Percentiles rank a stretch among this genome's conserved stretches.
phyloP scores from a whole-genome alignment of 139 green algal species.

The Astrephomene gubernaculifera region DNA sequence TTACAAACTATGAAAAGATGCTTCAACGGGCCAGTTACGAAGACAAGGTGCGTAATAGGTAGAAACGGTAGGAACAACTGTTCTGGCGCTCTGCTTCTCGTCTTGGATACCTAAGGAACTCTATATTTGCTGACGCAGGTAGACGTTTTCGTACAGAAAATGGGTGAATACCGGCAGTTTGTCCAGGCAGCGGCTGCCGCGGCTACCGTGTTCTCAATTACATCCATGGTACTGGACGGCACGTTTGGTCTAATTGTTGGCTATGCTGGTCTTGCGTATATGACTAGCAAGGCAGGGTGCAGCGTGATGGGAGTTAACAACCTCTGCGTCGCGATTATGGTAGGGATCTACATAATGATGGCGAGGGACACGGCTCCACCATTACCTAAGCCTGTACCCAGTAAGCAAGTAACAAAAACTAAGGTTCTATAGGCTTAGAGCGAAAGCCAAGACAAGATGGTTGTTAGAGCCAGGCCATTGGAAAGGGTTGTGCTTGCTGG shows the following conservation, averaged over 20 bases:
- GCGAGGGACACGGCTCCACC: no score
- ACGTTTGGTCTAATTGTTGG: not conserved
- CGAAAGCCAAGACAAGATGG: not conserved
- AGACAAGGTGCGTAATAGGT: constrained; percentile 8
- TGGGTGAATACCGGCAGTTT: constrained; percentile 2
- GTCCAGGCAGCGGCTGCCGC: not conserved
- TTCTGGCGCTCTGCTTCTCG: no score
- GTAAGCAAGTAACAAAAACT: not conserved
- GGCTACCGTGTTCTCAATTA: not conserved
- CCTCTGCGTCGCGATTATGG: constrained; percentile 9
- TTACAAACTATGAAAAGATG: not conserved
- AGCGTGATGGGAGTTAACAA: not conserved
- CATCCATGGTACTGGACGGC: not conserved
- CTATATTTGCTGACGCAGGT: not conserved
- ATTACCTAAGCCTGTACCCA: not conserved
- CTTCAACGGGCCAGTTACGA: not conserved
- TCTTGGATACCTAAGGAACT: no score
- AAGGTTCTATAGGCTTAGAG: no score
- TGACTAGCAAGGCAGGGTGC: not conserved
- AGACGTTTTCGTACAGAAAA: not conserved
- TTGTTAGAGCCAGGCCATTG: not conserved
- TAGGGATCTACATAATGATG: not conserved
- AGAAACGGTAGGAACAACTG: not conserved
- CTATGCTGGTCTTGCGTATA: not conserved
- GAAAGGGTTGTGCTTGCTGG: no score